Conservation (phyloP, 345 rosid genomes). For the Aethionema arabicum region DNA sequence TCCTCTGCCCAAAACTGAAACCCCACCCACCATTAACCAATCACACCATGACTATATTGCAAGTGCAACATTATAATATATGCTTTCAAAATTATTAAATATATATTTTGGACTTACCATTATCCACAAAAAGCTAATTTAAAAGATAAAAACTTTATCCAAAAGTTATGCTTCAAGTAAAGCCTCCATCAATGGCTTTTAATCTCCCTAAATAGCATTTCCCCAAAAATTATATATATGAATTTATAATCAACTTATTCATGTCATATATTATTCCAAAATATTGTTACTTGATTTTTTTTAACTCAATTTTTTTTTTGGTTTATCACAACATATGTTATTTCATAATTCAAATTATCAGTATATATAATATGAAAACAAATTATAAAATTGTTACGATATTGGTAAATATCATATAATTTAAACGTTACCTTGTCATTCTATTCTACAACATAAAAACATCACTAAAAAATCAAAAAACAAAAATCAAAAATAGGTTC, state of each 20-base stretch:
- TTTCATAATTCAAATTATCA: too few relatives aligned
- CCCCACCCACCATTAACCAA: conserved; percentile 36
- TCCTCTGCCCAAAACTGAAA: conserved; percentile 31
- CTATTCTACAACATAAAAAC: too few relatives aligned
- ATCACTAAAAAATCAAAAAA: too few relatives aligned
- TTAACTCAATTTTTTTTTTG: too few relatives aligned
- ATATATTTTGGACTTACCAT: conserved; percentile 11
- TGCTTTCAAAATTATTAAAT: background rate
- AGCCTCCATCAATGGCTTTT: conserved; percentile 40
- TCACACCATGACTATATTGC: conserved; percentile 26
- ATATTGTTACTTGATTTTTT: too few relatives aligned
- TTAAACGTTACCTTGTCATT: too few relatives aligned
- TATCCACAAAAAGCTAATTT: conserved; percentile 22
- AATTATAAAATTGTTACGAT: too few relatives aligned
- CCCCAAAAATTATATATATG: conserved; percentile 26
- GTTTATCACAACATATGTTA: too few relatives aligned
- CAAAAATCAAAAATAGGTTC: too few relatives aligned
- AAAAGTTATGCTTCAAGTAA: conserved; percentile 46
- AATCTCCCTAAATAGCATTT: background rate
- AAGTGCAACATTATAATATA: conserved; percentile 21
- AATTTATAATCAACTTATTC: background rate
- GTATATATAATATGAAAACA: too few relatives aligned
- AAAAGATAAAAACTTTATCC: conserved; percentile 29
- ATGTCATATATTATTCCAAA: too few relatives aligned
- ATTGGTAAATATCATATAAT: too few relatives aligned